These are phyloP conservation scores for Trichoderma simmonsii DNA, from an alignment of 2,329 filamentous ascomycete species.

Conservation along the genomic window DNA sequence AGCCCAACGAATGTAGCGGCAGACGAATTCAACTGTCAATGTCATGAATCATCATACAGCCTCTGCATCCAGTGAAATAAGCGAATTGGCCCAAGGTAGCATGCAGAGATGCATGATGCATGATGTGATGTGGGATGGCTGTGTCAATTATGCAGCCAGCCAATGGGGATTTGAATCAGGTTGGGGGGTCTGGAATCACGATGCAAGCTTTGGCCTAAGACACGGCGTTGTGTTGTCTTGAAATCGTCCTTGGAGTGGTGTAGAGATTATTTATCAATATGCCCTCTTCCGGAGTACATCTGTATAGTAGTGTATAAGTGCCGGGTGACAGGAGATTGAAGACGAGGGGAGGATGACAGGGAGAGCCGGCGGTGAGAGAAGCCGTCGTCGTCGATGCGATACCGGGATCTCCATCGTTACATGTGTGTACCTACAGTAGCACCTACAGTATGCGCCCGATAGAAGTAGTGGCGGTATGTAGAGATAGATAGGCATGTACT, in stretches of 20 bases:
- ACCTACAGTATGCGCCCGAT: background rate
- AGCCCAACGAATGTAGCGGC: background rate
- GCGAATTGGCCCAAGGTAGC: background rate
- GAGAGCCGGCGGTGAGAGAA: slow-evolving; percentile 16
- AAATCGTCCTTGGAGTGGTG: background rate
- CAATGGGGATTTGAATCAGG: background rate
- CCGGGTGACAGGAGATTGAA: background rate
- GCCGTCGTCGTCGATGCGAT: background rate
- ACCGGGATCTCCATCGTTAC: slow-evolving; percentile 1
- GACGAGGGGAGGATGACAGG: background rate
- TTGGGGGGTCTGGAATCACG: background rate
- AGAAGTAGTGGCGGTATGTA: background rate
- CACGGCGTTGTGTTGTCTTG: background rate
- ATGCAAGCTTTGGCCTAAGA: slow-evolving; percentile 1
- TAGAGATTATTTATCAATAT: background rate
- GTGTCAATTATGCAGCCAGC: background rate
- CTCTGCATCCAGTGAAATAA: background rate
- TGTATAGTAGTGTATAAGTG: background rate
- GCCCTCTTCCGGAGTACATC: no score
- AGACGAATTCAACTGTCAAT: background rate
- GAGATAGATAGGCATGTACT: background rate
- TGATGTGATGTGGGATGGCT: background rate
- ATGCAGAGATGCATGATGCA: background rate
- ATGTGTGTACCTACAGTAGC: background rate
- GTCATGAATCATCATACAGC: background rate